Conservation (phyloP, 2,329 filamentous ascomycete genomes). For the Endoconidiophora laricicola region DNA sequence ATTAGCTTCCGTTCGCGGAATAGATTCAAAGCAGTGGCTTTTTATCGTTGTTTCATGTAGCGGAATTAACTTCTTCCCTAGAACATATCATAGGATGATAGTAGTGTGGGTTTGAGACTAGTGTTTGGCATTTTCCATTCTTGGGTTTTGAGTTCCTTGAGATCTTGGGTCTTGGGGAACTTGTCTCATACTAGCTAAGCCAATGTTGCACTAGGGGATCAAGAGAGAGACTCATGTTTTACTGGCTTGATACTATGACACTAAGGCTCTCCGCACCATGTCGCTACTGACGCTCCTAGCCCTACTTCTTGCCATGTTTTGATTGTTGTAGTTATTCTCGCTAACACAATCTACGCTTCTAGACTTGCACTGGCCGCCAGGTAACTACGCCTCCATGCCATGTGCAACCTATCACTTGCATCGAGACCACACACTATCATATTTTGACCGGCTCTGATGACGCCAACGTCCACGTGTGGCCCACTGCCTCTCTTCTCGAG, state of each 20-base stretch:
- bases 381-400: constrained; percentile 62
- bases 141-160: too few species aligned
- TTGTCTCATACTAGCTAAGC: too few species aligned
- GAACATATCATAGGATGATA: too few species aligned
- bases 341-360: constrained; percentile 8
- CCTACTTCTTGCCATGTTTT: background rate
- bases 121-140: too few species aligned
- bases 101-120: too few species aligned
- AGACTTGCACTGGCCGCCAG: constrained; percentile 61
- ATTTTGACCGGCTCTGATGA: constrained; percentile 68
- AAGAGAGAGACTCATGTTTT: too few species aligned
- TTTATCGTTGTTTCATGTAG: too few species aligned
- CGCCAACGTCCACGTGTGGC: constrained; percentile 87
- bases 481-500: constrained; percentile 55
- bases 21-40: too few species aligned
- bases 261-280: background rate
- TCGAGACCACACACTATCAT: constrained; percentile 56
- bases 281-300: background rate
- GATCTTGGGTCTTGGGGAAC: too few species aligned
- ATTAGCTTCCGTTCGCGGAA: background rate
- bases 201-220: too few species aligned
- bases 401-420: constrained; percentile 61
- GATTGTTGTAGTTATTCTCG: background rate
- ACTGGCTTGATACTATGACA: background rate
- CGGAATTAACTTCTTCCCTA: background rate